A percentile compares a stretch with the other conserved stretches of the same genome.
Evolutionary conservation across 78 protist genomes (phyloP).

Genomic region (Andalucia godoyi): DNA sequence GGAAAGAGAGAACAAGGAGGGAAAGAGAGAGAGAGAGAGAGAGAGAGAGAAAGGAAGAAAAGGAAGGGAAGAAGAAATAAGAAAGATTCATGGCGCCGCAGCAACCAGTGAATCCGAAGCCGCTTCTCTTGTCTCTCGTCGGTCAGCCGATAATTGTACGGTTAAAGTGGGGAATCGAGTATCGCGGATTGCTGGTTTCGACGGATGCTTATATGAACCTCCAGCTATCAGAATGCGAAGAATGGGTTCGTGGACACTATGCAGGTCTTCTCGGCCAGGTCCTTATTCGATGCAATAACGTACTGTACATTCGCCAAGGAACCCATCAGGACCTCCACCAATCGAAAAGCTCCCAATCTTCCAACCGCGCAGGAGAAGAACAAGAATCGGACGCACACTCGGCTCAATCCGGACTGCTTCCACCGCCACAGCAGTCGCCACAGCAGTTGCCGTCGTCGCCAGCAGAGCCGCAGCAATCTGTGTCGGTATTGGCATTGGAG

Average conservation of each 20-base stretch:
- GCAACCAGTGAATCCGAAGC: constrained; percentile 75
- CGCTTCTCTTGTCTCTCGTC: constrained; percentile 44
- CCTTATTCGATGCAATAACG: constrained; percentile 59
- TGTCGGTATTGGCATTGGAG: too few species aligned
- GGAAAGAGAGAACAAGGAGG: too few species aligned
- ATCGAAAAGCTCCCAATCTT: too few species aligned
- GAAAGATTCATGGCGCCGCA: neutral
- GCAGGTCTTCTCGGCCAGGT: constrained; percentile 58
- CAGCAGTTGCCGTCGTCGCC: too few species aligned
- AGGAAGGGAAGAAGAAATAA: neutral
- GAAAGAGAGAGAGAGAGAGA: too few species aligned
- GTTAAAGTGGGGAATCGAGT: constrained; percentile 89
- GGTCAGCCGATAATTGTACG: constrained; percentile 56
- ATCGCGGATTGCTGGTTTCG: constrained; percentile 52
- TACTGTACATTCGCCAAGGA: constrained; percentile 53
- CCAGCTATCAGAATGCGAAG: constrained; percentile 46
- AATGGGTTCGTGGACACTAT: constrained; percentile 44
- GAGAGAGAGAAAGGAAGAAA: too few species aligned
- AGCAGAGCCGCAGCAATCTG: too few species aligned
- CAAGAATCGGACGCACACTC: too few species aligned
- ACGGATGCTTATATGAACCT: constrained; percentile 68
- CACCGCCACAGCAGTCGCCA: too few species aligned
- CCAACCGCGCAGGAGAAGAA: too few species aligned
- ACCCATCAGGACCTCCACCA: too few species aligned
- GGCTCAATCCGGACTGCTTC: too few species aligned